A percentile compares a stretch with the other conserved stretches of the same genome.
phyloP scores from a whole-genome alignment of 2,329 filamentous ascomycete species.

The Monosporascus ibericus region DNA sequence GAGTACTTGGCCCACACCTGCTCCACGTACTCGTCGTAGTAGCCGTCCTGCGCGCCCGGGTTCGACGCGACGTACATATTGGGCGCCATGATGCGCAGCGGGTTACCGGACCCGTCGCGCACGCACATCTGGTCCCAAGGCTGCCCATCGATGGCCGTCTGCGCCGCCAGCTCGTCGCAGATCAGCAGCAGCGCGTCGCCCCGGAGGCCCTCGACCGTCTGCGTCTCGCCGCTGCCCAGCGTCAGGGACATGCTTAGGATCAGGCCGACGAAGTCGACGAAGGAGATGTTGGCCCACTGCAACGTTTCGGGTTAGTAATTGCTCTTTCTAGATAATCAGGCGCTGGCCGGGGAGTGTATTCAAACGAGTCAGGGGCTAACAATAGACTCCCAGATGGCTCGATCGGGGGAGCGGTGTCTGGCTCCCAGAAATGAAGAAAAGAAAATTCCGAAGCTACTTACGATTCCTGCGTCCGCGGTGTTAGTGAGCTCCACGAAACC shows the following conservation, averaged over 20 bases:
- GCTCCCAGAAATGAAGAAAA: too few species aligned
- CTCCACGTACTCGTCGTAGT: conserved; percentile 40
- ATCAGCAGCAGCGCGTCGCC: conserved; percentile 28
- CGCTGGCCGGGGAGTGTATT: too few species aligned
- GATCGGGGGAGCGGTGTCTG: too few species aligned
- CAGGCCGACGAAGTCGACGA: conserved; percentile 44
- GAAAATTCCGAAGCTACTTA: too few species aligned
- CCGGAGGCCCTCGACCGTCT: conserved; percentile 31
- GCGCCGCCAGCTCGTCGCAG: conserved; percentile 31
- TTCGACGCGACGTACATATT: conserved; percentile 33
- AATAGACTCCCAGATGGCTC: too few species aligned
- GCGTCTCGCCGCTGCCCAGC: conserved; percentile 22
- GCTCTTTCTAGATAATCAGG: too few species aligned
- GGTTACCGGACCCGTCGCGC: conserved; percentile 25
- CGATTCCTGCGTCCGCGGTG: conserved; percentile 23
- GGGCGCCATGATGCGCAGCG: conserved; percentile 40
- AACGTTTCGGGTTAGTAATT: too few species aligned
- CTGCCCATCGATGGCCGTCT: conserved; percentile 31
- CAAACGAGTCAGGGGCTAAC: too few species aligned
- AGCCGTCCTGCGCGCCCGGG: conserved; percentile 29
- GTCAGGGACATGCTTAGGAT: conserved; percentile 39
- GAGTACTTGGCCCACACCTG: conserved; percentile 40
- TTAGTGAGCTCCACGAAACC: conserved; percentile 40
- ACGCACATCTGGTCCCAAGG: conserved; percentile 42
- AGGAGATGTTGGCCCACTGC: conserved; percentile 37